These are phyloP conservation scores for Rosellinia necatrix DNA, from an alignment of 2,329 filamentous ascomycete species.

Conservation along the genomic window DNA sequence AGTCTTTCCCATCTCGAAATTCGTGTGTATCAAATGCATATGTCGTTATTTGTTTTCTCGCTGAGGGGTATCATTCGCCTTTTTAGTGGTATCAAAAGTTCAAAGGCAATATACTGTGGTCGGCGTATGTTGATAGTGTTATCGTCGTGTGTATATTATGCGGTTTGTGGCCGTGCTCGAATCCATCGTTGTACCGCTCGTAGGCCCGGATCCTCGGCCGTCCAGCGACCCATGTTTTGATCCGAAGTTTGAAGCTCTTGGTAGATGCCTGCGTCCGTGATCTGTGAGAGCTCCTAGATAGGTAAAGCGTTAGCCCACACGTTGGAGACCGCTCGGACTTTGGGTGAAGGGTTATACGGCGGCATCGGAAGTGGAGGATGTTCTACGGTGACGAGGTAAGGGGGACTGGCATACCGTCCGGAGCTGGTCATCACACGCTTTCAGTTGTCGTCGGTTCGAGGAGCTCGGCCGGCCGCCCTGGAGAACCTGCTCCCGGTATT, in stretches of 20 bases:
- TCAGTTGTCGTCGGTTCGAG: constrained; percentile 54
- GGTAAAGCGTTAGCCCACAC: not conserved
- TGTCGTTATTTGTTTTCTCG: constrained; percentile 10
- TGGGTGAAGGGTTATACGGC: not conserved
- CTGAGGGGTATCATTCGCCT: constrained; percentile 10
- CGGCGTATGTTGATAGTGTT: not conserved
- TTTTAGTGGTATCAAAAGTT: constrained; percentile 4
- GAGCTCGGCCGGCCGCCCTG: constrained; percentile 55
- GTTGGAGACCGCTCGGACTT: not conserved
- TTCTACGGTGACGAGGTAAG: constrained; percentile 10
- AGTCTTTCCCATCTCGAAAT: constrained; percentile 5
- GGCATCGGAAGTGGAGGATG: constrained; percentile 9
- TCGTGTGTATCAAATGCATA: constrained; percentile 2
- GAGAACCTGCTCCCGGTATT: constrained; percentile 57
- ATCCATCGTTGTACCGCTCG: constrained; percentile 64
- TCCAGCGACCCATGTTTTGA: constrained; percentile 63
- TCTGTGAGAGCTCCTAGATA: constrained; percentile 57
- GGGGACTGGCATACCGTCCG: constrained; percentile 52
- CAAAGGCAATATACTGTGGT: constrained; percentile 1
- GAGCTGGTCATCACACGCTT: constrained; percentile 60
- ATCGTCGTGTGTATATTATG: constrained; percentile 25
- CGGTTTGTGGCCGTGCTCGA: constrained; percentile 46
- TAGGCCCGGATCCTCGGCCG: constrained; percentile 63
- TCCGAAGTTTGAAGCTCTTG: constrained; percentile 59
- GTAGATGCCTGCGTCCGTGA: constrained; percentile 65